Base-by-base conservation (phyloP, 2,329 filamentous ascomycete species). In the Aureobasidium sp. region DNA sequence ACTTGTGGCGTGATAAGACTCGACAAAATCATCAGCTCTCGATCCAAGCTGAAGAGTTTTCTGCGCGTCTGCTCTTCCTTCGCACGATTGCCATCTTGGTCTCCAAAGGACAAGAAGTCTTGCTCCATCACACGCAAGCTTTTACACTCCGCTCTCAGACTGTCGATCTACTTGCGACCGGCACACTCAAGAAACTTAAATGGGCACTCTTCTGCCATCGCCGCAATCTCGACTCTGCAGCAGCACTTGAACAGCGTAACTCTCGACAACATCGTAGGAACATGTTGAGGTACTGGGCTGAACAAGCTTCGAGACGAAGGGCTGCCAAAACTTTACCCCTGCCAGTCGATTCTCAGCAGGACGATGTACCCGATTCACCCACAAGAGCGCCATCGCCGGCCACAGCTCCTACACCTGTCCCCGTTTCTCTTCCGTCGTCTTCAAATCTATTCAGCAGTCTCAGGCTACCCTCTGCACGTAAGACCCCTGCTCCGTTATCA, bases 141-240 rank as follows among this genome's bases (percentile, higher is more conserved):
- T 63, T 74, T 3, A 70, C 73, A 1, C 74, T 83, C 39, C 70
- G 77, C 56, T 76, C 78, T 29, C 74, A 80, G 62, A 78, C 77
- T 46, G 72, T 79, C 5, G 76, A 81, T 13, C 72, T 60, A 8
- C 53, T 61, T 5, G 42, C 47, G 2, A 51, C 61, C 17, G 61
- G 60, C 37, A 63, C 52, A 36, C 72, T 86, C 62, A 82, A 81
- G 68, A 82, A 79, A 67, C 72, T 86, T n/a, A 83, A 81, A 59
- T 81, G 84, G 72, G 78, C 78, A 8, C 73, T 82, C 2, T 86
- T 86, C 72, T 82, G 83, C 44, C 72, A 82, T 5, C 75, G 76
- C 27, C 78, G 79, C 57, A 77, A 77, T 27, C 70, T 76, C 10
- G 78, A 84, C 62, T 83, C 77, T 44, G 82, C 82, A 0, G 74